These are phyloP conservation scores for Saccharomycopsis oosterbeekiorum DNA, from an alignment of 805 yeast genomes.

Conservation along the genomic window DNA sequence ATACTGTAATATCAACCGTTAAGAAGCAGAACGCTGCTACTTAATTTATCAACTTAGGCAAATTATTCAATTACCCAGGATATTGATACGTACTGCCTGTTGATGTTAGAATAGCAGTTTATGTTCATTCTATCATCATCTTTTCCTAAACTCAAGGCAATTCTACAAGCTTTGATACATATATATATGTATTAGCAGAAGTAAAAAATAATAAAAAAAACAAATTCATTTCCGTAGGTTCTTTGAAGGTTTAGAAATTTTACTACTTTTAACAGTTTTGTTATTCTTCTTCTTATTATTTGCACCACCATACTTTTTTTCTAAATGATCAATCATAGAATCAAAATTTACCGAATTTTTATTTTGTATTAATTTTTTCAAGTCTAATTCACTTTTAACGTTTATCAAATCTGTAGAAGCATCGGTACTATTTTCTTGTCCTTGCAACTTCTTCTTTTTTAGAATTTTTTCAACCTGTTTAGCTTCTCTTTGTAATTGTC, in stretches of 20 bases:
- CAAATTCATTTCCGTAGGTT: no score
- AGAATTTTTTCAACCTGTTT: constrained; percentile 41
- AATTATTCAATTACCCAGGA: no score
- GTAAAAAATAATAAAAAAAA: no score
- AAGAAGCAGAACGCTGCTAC: no score
- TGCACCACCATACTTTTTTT: constrained; percentile 37
- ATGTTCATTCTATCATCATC: no score
- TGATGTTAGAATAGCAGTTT: no score
- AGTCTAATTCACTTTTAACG: constrained; percentile 27
- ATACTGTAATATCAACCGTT: no score
- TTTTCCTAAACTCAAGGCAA: no score
- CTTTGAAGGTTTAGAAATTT: constrained; percentile 20
- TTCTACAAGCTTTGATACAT: no score
- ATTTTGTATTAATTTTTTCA: constrained; percentile 39
- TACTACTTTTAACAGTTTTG: constrained; percentile 18
- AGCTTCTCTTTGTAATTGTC: constrained; percentile 52
- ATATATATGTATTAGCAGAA: no score
- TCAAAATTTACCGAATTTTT: constrained; percentile 37
- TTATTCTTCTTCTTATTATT: constrained; percentile 23
- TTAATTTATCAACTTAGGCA: no score
- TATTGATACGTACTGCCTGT: no score
- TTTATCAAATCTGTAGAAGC: constrained; percentile 17
- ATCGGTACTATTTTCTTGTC: constrained; percentile 28
- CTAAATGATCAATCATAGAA: constrained; percentile 36
- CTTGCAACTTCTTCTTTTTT: constrained; percentile 24